phyloP scores from a whole-genome alignment of 352 stramenopile species.

The Pythium aristosporum region DNA sequence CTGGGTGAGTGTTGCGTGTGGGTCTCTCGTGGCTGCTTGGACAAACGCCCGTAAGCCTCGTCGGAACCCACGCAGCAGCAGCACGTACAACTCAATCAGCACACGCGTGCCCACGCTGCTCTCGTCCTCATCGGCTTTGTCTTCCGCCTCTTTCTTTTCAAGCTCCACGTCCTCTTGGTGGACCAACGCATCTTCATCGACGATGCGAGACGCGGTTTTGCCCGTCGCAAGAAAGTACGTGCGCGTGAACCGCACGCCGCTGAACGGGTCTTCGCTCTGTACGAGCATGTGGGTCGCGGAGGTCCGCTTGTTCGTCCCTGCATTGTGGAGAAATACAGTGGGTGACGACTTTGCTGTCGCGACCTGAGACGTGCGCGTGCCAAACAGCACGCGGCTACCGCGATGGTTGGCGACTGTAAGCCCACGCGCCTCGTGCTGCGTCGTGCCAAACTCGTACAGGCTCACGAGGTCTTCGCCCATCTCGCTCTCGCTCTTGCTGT shows the following conservation, averaged over 20 bases:
- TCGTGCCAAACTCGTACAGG: slow-evolving; percentile 82
- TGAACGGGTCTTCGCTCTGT: slow-evolving; percentile 71
- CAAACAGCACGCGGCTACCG: slow-evolving; percentile 64
- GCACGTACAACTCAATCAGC: slow-evolving; percentile 39
- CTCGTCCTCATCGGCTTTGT: slow-evolving; percentile 6
- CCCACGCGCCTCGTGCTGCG: slow-evolving; percentile 49
- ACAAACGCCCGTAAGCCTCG: slow-evolving; percentile 23
- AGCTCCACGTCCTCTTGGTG: slow-evolving; percentile 8
- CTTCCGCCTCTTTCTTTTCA: slow-evolving; percentile 21
- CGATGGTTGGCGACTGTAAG: slow-evolving; percentile 30
- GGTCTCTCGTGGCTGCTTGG: background rate
- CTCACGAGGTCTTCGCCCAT: slow-evolving; percentile 67
- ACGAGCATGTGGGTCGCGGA: slow-evolving; percentile 64
- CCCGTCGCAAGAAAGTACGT: slow-evolving; percentile 74
- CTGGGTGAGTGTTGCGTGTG: background rate
- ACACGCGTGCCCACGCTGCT: slow-evolving; percentile 26
- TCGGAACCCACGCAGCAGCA: slow-evolving; percentile 46
- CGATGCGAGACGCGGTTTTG: slow-evolving; percentile 42
- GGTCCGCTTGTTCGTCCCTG: slow-evolving; percentile 17
- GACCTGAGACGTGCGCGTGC: slow-evolving; percentile 39
- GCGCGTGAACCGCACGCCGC: slow-evolving; percentile 52
- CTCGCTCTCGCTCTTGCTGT: slow-evolving; percentile 47
- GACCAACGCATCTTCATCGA: slow-evolving; percentile 68
- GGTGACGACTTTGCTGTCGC: slow-evolving; percentile 34
- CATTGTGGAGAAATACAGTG: slow-evolving; percentile 34